Conservation (phyloP, 2,329 filamentous ascomycete species). For the Pleurostoma richardsiae region DNA sequence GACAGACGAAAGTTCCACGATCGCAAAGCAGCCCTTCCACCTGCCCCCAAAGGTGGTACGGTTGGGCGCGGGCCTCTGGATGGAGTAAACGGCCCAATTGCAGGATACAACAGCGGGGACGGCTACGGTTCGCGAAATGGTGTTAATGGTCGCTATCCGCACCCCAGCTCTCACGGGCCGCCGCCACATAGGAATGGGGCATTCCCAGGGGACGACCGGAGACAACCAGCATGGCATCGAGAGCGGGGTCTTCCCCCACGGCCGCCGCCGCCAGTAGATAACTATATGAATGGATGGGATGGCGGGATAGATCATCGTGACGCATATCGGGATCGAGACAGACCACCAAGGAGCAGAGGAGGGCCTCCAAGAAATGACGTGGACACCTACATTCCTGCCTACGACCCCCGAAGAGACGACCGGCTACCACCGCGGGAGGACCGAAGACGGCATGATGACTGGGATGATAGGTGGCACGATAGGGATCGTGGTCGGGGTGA, state of each 20-base stretch:
- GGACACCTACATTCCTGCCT: conserved; percentile 47
- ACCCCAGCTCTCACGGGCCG: conserved; percentile 18
- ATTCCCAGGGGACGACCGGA: conserved; percentile 17
- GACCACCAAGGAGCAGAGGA: conserved; percentile 16
- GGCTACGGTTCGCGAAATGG: conserved; percentile 44
- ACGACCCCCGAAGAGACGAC: conserved; percentile 24
- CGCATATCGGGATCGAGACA: conserved; percentile 24
- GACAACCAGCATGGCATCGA: conserved; percentile 50
- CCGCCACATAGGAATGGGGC: conserved; percentile 25
- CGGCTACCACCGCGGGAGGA: conserved; percentile 29
- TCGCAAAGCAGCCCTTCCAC: conserved; percentile 77
- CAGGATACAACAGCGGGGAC: conserved; percentile 46
- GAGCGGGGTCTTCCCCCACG: conserved; percentile 45
- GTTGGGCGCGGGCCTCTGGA: conserved; percentile 67
- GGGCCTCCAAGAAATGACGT: conserved; percentile 22
- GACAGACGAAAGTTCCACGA: conserved; percentile 88
- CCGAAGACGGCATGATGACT: conserved; percentile 26
- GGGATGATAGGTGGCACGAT: conserved; percentile 30
- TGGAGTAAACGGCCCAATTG: conserved; percentile 38
- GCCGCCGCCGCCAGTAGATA: conserved; percentile 40
- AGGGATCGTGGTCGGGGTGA: conserved; percentile 23
- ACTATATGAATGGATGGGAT: conserved; percentile 27
- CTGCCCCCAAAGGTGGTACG: conserved; percentile 85
- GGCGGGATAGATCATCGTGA: conserved; percentile 26
- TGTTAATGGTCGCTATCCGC: conserved; percentile 38